A percentile compares a stretch with the other conserved stretches of the same genome.
Evolutionary conservation across 441 rosid genomes (phyloP).

Genomic region (Arabidopsis hybrid): DNA sequence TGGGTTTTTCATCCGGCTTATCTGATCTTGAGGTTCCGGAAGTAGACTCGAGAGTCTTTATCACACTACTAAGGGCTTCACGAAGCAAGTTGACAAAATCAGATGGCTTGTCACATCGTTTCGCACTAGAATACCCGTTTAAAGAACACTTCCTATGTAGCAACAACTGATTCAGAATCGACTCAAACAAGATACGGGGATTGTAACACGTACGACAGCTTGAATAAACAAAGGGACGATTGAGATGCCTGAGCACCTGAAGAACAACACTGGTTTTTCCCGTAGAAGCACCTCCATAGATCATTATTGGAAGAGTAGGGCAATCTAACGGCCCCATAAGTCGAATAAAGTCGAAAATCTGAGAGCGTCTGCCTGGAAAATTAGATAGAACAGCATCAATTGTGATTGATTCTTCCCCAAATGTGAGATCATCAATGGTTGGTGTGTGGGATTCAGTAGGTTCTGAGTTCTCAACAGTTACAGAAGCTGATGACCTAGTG

Average conservation of each 20-base stretch:
- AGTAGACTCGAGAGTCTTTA: slow-evolving; percentile 47
- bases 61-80: slow-evolving; percentile 55
- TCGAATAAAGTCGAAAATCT: slow-evolving; percentile 62
- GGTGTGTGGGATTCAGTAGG: slow-evolving; percentile 48
- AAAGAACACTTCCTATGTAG: slow-evolving; percentile 63
- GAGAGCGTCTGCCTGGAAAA: slow-evolving; percentile 68
- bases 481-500: slow-evolving; percentile 55
- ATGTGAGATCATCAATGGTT: slow-evolving; percentile 57
- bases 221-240: slow-evolving; percentile 76
- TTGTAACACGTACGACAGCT: slow-evolving; percentile 75
- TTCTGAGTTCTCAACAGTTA: slow-evolving; percentile 45
- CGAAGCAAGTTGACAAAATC: slow-evolving; percentile 75
- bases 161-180: slow-evolving; percentile 72
- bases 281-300: slow-evolving; percentile 81
- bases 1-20: slow-evolving; percentile 39
- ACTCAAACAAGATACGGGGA: slow-evolving; percentile 81
- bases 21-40: slow-evolving; percentile 7
- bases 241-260: slow-evolving; percentile 70
- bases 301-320: slow-evolving; percentile 65
- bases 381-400: slow-evolving; percentile 57
- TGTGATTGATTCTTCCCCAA: slow-evolving; percentile 53
- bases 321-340: slow-evolving; percentile 72
- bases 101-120: slow-evolving; percentile 81
- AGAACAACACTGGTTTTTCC: slow-evolving; percentile 84
- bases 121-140: slow-evolving; percentile 72